phyloP scores from a whole-genome alignment of 805 yeast species.

The Pichia nanzhaoensis region DNA sequence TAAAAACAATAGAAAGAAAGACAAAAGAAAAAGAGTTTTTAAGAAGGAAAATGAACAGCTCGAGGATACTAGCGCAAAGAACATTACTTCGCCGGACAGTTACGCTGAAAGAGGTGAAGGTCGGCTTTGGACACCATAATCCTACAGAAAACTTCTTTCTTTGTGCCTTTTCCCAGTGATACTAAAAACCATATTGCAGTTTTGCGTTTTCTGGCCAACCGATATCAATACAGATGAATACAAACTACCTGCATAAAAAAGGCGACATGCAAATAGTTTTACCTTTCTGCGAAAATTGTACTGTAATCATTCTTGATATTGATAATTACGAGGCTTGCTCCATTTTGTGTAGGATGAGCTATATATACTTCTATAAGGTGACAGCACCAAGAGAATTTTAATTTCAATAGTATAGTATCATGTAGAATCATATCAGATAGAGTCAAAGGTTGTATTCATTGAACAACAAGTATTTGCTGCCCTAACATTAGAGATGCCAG shows the following conservation, averaged over 20 bases:
- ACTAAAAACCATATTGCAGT: too few species aligned
- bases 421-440: constrained; percentile 43
- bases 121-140: constrained; percentile 49
- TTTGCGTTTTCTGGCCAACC: too few species aligned
- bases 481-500: constrained; percentile 94
- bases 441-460: constrained; percentile 74
- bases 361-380: not conserved
- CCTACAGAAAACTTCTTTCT: not conserved
- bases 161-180: too few species aligned
- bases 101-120: constrained; percentile 61
- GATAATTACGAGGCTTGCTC: too few species aligned
- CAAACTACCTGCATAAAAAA: too few species aligned
- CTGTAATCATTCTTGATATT: too few species aligned
- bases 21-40: not conserved
- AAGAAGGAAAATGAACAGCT: not conserved
- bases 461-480: constrained; percentile 48
- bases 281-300: too few species aligned
- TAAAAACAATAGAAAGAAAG: not conserved
- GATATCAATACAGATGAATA: too few species aligned
- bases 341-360: too few species aligned
- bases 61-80: not conserved
- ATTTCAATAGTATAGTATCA: not conserved
- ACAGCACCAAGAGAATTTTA: not conserved
- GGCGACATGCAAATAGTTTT: too few species aligned
- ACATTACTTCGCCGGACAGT: constrained; percentile 24